These are phyloP conservation scores for Colletotrichum trifolii DNA, from an alignment of 2,329 filamentous ascomycete genomes.

Conservation along the genomic window DNA sequence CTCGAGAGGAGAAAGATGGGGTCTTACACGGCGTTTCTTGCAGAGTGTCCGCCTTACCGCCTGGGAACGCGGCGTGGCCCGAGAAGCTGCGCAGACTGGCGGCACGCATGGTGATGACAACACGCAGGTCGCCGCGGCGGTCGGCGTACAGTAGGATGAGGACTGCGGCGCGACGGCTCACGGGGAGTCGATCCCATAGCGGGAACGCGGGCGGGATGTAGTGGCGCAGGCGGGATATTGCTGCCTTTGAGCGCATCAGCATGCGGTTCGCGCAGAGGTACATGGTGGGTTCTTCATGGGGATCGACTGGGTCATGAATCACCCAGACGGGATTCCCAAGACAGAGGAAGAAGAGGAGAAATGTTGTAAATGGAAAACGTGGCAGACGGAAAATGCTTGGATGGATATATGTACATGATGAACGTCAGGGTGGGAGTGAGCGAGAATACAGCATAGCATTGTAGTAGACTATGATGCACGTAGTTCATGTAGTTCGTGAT, in stretches of 20 bases:
- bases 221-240: slow-evolving; percentile 69
- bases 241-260: slow-evolving; percentile 55
- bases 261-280: slow-evolving; percentile 36
- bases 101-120: slow-evolving; percentile 76
- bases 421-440: background rate
- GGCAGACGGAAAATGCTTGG: background rate
- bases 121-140: slow-evolving; percentile 78
- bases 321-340: slow-evolving; percentile 2
- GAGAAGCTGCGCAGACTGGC: slow-evolving; percentile 74
- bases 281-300: slow-evolving; percentile 28
- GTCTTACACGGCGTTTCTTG: slow-evolving; percentile 70
- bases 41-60: slow-evolving; percentile 74
- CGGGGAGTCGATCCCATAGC: slow-evolving; percentile 70
- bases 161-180: slow-evolving; percentile 82
- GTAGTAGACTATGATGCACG: background rate
- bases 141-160: slow-evolving; percentile 91
- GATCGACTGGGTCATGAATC: background rate
- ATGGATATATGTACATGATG: background rate
- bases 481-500: slow-evolving; percentile 1
- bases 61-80: slow-evolving; percentile 89
- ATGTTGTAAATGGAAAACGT: background rate
- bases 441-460: slow-evolving; percentile 15
- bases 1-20: background rate
- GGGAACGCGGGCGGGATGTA: slow-evolving; percentile 71
- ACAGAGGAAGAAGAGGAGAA: background rate